These are phyloP conservation scores for Suillus decipiens DNA, from an alignment of 768 basidiomycete genomes.

Conservation along the genomic window DNA sequence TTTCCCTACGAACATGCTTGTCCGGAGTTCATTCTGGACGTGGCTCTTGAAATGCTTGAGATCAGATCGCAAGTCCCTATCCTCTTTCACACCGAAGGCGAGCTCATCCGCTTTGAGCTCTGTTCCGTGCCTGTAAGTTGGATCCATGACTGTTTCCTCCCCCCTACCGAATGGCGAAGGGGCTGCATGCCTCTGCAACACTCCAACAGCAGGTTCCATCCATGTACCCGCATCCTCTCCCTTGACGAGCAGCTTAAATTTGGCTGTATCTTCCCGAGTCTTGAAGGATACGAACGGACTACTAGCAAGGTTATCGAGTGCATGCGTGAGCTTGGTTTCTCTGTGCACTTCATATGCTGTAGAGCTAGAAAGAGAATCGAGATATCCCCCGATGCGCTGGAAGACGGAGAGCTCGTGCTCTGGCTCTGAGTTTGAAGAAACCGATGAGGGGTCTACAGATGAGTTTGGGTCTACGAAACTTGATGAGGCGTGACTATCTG, in stretches of 20 bases:
- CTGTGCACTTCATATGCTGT: neutral
- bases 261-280: neutral
- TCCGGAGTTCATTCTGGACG: neutral
- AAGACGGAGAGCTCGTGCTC: neutral
- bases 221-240: neutral
- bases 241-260: neutral
- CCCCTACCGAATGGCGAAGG: constrained; percentile 2
- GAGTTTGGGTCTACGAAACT: too few relatives aligned
- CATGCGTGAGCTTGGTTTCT: neutral
- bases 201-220: neutral
- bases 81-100: neutral
- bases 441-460: neutral
- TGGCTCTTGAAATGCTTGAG: fast-evolving
- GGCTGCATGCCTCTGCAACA: neutral
- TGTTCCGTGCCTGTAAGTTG: neutral
- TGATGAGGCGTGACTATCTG: too few relatives aligned
- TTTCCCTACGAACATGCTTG: neutral
- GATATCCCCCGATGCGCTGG: neutral
- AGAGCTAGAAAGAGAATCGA: neutral
- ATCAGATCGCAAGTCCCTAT: neutral
- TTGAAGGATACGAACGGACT: neutral
- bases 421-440: neutral
- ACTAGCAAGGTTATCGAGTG: neutral
- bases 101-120: neutral
- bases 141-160: neutral